Conservation (phyloP, 2,329 filamentous ascomycete genomes). For the Cryoendolithus antarcticus region DNA sequence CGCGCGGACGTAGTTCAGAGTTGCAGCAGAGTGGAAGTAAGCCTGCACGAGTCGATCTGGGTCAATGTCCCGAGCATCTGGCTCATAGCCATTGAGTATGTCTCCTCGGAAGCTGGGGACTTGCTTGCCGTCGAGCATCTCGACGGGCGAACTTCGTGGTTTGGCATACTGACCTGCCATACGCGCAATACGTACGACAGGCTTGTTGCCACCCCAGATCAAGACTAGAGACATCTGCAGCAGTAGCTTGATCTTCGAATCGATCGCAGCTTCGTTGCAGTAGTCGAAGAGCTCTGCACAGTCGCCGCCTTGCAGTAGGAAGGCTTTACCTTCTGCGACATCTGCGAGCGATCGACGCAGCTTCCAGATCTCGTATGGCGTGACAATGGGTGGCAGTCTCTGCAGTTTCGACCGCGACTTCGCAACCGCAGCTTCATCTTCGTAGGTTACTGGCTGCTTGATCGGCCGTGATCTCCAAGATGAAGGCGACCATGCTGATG, state of each 20-base stretch:
- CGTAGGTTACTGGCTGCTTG: slow-evolving; percentile 62
- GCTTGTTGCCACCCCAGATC: slow-evolving; percentile 72
- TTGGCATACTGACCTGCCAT: slow-evolving; percentile 99
- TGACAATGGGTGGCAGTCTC: slow-evolving; percentile 64
- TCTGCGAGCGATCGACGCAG: slow-evolving; percentile 69
- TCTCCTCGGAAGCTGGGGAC: slow-evolving; percentile 89
- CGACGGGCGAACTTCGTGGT: slow-evolving; percentile 77
- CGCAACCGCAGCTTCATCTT: slow-evolving; percentile 47
- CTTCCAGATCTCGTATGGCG: slow-evolving; percentile 65
- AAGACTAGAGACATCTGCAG: slow-evolving; percentile 94
- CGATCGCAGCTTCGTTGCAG: slow-evolving; percentile 77
- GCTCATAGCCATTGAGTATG: slow-evolving; percentile 79
- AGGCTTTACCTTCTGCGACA: slow-evolving; percentile 81
- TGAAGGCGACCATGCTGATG: slow-evolving; percentile 42
- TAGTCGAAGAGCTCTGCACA: slow-evolving; percentile 97
- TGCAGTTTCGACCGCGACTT: slow-evolving; percentile 52
- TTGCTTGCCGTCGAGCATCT: slow-evolving; percentile 65
- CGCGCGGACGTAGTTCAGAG: slow-evolving; percentile 81
- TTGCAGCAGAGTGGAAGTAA: slow-evolving; percentile 92
- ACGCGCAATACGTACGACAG: slow-evolving; percentile 83
- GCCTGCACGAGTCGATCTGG: slow-evolving; percentile 75
- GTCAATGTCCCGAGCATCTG: slow-evolving; percentile 66
- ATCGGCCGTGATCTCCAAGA: slow-evolving; percentile 71
- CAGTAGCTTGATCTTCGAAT: slow-evolving; percentile 91
- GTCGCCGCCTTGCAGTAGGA: slow-evolving; percentile 90